Percentiles rank a stretch among this genome's conserved stretches.
Evolutionary conservation across 139 green algal species (phyloP).

Genomic region (Volvox africanus): DNA sequence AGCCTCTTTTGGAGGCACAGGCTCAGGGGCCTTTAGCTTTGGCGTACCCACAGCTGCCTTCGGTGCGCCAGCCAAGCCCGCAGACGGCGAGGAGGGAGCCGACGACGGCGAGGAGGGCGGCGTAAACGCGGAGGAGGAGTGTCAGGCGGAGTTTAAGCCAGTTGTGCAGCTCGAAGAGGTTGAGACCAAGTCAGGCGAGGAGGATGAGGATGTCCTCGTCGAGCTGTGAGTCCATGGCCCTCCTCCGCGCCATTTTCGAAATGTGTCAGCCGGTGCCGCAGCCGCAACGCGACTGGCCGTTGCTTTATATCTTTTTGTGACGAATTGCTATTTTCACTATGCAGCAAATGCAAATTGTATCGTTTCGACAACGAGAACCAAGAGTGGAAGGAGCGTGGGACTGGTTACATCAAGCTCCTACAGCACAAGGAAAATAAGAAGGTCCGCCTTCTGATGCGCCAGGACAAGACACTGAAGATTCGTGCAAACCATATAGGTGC

Average conservation of each 20-base stretch:
- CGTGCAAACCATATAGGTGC: slow-evolving; percentile 94
- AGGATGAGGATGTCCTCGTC: slow-evolving; percentile 90
- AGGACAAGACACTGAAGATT: slow-evolving; percentile 99
- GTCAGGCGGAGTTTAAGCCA: slow-evolving; percentile 93
- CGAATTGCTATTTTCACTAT: slow-evolving; percentile 8
- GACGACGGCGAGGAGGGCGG: slow-evolving; percentile 75
- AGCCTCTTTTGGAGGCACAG: slow-evolving; percentile 24
- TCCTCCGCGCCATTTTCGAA: slow-evolving; percentile 6
- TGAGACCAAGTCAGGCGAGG: slow-evolving; percentile 93
- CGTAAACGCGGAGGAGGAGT: slow-evolving; percentile 86
- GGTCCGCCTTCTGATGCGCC: slow-evolving; percentile 95
- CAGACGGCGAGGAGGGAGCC: slow-evolving; percentile 54
- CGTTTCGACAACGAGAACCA: slow-evolving; percentile 90
- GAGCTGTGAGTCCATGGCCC: slow-evolving; percentile 83
- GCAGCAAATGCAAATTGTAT: slow-evolving; percentile 99
- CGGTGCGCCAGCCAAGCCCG: slow-evolving; percentile 49
- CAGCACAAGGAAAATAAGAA: slow-evolving; percentile 94
- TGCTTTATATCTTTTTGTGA: neutral
- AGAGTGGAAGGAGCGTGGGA: slow-evolving; percentile 99
- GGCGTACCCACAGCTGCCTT: slow-evolving; percentile 75
- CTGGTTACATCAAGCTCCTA: slow-evolving; percentile 92
- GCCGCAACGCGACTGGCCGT: neutral
- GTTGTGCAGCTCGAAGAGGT: slow-evolving; percentile 98
- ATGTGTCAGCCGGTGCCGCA: neutral
- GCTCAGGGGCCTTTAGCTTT: slow-evolving; percentile 74